Evolutionary conservation across 1,139 yeast species (phyloP), one percentile per base, ranked within the genome.

Genomic region (Meyerozyma athensensis): DNA sequence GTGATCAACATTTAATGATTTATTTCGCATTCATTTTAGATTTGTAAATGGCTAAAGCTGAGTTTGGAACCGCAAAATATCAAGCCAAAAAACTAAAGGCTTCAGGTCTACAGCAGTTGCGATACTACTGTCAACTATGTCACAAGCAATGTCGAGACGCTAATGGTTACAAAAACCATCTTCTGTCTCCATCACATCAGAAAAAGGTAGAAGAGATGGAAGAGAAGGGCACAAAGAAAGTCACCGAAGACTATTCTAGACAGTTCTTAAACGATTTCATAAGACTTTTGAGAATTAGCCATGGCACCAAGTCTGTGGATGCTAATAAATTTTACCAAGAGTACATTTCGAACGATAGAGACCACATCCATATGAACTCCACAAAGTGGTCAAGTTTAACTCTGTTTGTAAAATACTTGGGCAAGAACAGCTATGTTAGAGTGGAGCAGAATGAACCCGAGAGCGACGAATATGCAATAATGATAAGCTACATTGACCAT

Each of bases 121-220:
- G 78, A 45, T 92, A 77, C 71, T 92, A 89, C 59, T 92, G 99
- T 58, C 98, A 92, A 58, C 74, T 86, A 2, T 92, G 99, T 53
- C 77, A 74, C 52, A 87, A 90, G 53, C 99, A 92, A 61, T 90
- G 97, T 57, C 68, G 97, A 39, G 99, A 94, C 56, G 92, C 86
- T 45, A 92, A 92, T 60, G 99, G 98, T 23, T 92, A 86, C 65
- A 82, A 84, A 53, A 85, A 92, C 54, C 99, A 92, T 58, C 69
- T 82, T 14, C 72, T 73, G 44, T 81, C 95, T 12, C 89, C 86
- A 32, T 72, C 86, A 1, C 99, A 92, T 56, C 62, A 74, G 36
- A 74, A 77, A 20, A 76, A 76, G 40, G 74, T 45, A 37, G 45
- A 56, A 66, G 67, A 52, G 36, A 39, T 58, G 6, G 56, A 63